Conservation (phyloP, 495 filamentous ascomycete species). For the Thermothielavioides terrestris region DNA sequence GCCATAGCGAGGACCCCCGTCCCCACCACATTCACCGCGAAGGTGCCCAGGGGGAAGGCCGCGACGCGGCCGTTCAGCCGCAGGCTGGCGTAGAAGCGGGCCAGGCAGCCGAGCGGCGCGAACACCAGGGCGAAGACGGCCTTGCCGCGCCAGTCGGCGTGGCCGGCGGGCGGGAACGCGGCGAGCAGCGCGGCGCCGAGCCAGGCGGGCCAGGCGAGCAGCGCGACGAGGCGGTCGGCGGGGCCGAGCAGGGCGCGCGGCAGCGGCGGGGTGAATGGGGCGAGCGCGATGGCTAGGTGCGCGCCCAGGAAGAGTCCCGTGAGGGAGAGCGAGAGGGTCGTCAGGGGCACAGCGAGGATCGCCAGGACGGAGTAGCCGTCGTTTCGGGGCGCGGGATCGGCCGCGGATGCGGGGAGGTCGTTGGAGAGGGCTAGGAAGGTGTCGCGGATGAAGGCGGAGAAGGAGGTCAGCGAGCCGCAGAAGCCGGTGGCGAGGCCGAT, state of each 20-base stretch:
- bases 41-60: conserved; percentile 82
- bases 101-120: conserved; percentile 71
- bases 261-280: conserved; percentile 47
- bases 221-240: conserved; percentile 52
- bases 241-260: conserved; percentile 49
- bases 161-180: conserved; percentile 64
- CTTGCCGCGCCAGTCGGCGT: conserved; percentile 61
- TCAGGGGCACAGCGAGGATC: conserved; percentile 57
- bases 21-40: conserved; percentile 72
- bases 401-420: conserved; percentile 33
- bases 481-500: conserved; percentile 90
- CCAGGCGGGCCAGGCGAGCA: conserved; percentile 68
- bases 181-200: conserved; percentile 67
- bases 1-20: conserved; percentile 56
- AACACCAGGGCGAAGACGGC: conserved; percentile 76
- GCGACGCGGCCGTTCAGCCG: conserved; percentile 56
- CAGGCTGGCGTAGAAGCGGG: conserved; percentile 63
- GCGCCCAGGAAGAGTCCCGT: conserved; percentile 63
- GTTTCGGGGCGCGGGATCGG: conserved; percentile 42
- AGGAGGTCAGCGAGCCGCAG: conserved; percentile 87
- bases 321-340: conserved; percentile 59
- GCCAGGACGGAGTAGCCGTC: conserved; percentile 80
- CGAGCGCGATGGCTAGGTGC: conserved; percentile 62
- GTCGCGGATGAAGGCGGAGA: conserved; percentile 84
- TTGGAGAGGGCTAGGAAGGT: conserved; percentile 79